Base-by-base conservation (phyloP, 257 asterid genomes). In the Nicotiana obtusifolia region DNA sequence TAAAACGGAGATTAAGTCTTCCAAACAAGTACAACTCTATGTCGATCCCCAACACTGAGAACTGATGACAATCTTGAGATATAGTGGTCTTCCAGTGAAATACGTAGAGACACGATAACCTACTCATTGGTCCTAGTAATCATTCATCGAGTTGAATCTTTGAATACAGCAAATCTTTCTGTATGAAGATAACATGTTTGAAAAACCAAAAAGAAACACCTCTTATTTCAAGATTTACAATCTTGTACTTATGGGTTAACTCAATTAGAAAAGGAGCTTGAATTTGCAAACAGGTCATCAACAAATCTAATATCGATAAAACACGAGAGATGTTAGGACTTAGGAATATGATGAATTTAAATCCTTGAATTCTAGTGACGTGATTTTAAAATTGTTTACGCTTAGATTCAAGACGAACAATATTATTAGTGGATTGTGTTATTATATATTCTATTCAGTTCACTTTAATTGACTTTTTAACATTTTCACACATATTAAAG, bases 261-360 rank as follows among this genome's bases (percentile, higher is more conserved):
- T 41, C 49, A 41, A 41, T 3, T 41, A 8, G 49, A 41, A 52
- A 52, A 52, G 57, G 57, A 52, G 7, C 19, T 14, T 7, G 19
- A 14, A 52, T 41, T 52, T 14, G 19, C 57, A 52, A 52, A 4
- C 57, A 52, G 57, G 1, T 14, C 57, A 52, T 52, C 57, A 11
- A 3, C 3, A 41, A 41, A 41, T 41, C 11, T 3, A 9, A 33
- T 49, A 2, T 67, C 4, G n/a, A 1, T 14, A 67, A 67, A 67
- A 5, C 28, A 33, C 8, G 4, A 8, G 4, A 17, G 44, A 33
- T 5, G 10, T 19, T 7, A 41, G 49, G 49, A 41, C 13, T 9
- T 13, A 17, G 2, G 26, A 16, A 56, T 66, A 65, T 16, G 5
- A 13, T 2, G n/a, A 1, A 1, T 0, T 0, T 4, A 65, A 31